Percentiles rank a stretch among this genome's conserved stretches.
phyloP scores from a whole-genome alignment of 257 asterid genomes.

The Ilex aquifolium region DNA sequence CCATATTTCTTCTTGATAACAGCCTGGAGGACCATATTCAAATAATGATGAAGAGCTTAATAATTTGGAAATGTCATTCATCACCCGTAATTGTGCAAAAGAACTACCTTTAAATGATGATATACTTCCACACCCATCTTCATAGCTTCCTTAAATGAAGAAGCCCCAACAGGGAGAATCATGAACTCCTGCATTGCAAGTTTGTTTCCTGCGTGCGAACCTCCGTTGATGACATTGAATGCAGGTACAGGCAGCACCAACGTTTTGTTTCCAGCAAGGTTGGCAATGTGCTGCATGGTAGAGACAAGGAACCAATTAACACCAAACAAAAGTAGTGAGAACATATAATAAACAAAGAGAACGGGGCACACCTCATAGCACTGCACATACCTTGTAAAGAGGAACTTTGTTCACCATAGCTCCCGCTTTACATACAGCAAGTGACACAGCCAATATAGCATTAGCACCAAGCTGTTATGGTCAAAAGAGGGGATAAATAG shows the following conservation, averaged over 20 bases:
- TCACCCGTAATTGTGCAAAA: no score
- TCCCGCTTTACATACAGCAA: constrained; percentile 95
- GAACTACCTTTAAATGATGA: constrained; percentile 78
- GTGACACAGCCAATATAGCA: constrained; percentile 94
- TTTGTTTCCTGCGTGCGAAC: constrained; percentile 49
- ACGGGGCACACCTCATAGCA: no score
- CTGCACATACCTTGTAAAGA: constrained; percentile 62
- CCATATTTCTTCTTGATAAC: constrained; percentile 97
- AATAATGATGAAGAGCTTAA: no score
- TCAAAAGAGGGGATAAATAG: no score
- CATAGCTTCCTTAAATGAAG: constrained; percentile 94
- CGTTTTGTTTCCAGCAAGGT: constrained; percentile 6
- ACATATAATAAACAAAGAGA: no score
- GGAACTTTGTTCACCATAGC: constrained; percentile 73
- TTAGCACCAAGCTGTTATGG: constrained; percentile 83
- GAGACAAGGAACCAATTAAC: no score
- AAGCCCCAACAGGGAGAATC: constrained; percentile 40
- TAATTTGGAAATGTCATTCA: no score
- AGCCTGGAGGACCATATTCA: constrained; percentile 31
- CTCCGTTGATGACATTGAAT: constrained; percentile 6
- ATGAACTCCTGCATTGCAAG: constrained; percentile 3
- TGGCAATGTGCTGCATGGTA: constrained; percentile 44
- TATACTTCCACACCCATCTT: constrained; percentile 99
- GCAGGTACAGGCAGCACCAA: constrained; percentile 1
- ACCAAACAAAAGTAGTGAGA: no score